A percentile compares a stretch with the other conserved stretches of the same genome.
Evolutionary conservation across 805 yeast species (phyloP).

Genomic region (Tetrapisispora phaffii): DNA sequence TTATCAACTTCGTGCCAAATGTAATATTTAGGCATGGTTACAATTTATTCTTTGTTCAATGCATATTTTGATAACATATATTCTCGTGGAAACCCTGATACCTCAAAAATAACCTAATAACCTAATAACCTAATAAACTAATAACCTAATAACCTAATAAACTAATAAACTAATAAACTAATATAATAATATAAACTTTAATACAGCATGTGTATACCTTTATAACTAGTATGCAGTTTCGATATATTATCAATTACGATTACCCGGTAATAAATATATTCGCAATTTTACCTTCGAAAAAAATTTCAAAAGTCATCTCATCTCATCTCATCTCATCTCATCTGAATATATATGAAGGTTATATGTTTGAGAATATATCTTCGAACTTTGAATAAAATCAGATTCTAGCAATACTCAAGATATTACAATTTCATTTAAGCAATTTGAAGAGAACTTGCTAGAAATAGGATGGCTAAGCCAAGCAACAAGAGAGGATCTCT

Average conservation of each 20-base stretch:
- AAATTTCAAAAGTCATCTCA: conserved; percentile 6
- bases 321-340: conserved; percentile 10
- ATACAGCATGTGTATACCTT: too few relatives aligned
- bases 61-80: neutral
- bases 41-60: too few relatives aligned
- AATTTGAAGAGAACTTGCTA: neutral
- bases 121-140: neutral
- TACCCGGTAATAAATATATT: neutral
- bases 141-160: neutral
- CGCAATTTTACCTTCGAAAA: neutral
- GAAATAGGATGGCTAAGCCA: conserved; percentile 28
- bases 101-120: neutral
- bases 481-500: conserved; percentile 20
- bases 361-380: too few relatives aligned
- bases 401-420: too few relatives aligned
- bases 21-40: too few relatives aligned
- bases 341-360: neutral
- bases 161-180: too few relatives aligned
- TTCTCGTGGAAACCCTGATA: neutral
- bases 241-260: too few relatives aligned
- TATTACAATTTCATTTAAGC: too few relatives aligned
- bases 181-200: too few relatives aligned
- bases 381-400: too few relatives aligned
- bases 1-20: neutral
- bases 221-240: too few relatives aligned